A percentile compares a stretch with the other conserved stretches of the same genome.
Conservation (phyloP, 306 rosid species). For the Casuarina equisetifolia region DNA sequence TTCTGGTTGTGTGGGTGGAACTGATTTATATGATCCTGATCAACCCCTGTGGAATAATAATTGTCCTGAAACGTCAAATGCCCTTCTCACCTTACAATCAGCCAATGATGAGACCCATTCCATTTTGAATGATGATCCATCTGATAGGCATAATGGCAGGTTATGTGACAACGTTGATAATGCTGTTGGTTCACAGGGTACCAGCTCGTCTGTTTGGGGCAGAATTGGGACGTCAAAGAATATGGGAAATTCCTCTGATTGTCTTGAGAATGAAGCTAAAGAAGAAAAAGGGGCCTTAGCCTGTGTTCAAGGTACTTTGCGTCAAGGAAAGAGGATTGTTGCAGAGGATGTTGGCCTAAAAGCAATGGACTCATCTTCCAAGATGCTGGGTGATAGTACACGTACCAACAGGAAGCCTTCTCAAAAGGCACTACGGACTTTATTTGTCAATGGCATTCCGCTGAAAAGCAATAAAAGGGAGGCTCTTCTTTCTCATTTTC, state of each 20-base stretch:
- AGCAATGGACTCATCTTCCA: constrained; percentile 48
- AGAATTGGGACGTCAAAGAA: constrained; percentile 76
- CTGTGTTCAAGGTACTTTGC: constrained; percentile 45
- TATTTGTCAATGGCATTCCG: constrained; percentile 91
- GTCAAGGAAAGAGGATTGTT: constrained; percentile 57
- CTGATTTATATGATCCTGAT: constrained; percentile 97
- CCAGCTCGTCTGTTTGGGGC: constrained; percentile 74
- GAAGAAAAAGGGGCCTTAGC: constrained; percentile 54
- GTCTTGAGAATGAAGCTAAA: constrained; percentile 57
- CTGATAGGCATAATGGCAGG: constrained; percentile 39
- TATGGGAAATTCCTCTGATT: constrained; percentile 45
- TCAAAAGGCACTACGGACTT: constrained; percentile 86
- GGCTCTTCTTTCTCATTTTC: constrained; percentile 84
- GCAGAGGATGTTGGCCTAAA: constrained; percentile 57
- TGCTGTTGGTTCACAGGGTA: constrained; percentile 60
- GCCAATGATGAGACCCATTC: constrained; percentile 69
- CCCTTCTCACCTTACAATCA: constrained; percentile 57
- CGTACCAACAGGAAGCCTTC: constrained; percentile 64
- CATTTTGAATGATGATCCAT: constrained; percentile 52
- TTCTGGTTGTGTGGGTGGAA: constrained; percentile 60
- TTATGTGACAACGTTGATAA: constrained; percentile 43
- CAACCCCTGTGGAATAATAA: constrained; percentile 96
- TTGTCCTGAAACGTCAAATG: constrained; percentile 69
- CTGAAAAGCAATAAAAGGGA: constrained; percentile 74
- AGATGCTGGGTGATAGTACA: constrained; percentile 49